Evolutionary conservation across 306 rosid genomes (phyloP), one percentile per base, ranked within the genome.

Genomic region (Cucumis melo): DNA sequence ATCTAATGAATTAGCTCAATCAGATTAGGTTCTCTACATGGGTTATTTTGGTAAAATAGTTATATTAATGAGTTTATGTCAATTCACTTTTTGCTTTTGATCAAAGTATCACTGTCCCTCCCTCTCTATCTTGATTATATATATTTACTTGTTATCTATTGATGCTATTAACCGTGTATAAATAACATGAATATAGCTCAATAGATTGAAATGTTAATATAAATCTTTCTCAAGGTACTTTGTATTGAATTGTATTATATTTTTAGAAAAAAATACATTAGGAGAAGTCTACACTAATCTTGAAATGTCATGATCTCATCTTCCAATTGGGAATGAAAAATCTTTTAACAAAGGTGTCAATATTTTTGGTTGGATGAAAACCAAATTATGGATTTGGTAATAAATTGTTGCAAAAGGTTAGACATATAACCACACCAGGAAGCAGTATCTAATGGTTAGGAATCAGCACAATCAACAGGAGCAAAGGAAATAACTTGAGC

Each of bases 401-500:
- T 68, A 46, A 68, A 42, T 44, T 44, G 56, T 14, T 66, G 53
- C 13, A 21, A 39, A 41, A 10, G 73, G n/a, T 66, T 66, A 7
- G 10, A 36, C 73, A n/a, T 10, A 38, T 10, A 38, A 7, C 51
- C 72, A 65, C 50, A 38, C 1, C 29, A n/a, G 50, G 71, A 42
- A 67, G 46, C 55, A 20, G 11, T 42, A 21, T 67, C 74, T 67
- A 13, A 67, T 71, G 58, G 75, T 15, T 71, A 23, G 42, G 76
- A 73, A 12, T 56, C 61, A 78, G 68, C 68, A 77, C 81, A 78
- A 29, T 78, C 72, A 24, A 74, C 77, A 12, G 79, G 79, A 63
- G 75, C 76, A 42, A 82, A 82, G 63, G 84, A 82, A 63, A 82
- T 19, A 13, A 78, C 50, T 54, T 51, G 21, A 15, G 77, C 78